Evolutionary conservation across 176 grass and related monocot species (phyloP).

Genomic region (Ananas comosus): DNA sequence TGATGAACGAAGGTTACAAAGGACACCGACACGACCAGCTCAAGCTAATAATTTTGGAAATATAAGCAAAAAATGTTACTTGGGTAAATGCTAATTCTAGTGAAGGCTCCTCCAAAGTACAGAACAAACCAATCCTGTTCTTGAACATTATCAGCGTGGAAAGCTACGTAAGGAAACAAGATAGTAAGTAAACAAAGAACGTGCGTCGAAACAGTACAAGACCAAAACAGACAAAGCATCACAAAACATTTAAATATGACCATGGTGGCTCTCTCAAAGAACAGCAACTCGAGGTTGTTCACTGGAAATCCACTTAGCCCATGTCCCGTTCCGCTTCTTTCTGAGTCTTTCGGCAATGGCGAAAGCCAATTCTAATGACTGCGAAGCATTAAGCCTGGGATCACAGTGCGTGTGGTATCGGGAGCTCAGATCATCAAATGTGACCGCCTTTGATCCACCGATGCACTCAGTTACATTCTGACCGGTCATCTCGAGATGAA

Average conservation of each 20-base stretch:
- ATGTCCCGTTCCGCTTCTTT: background rate
- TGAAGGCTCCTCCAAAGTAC: too few relatives aligned
- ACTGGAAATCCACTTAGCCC: background rate
- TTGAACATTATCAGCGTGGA: too few relatives aligned
- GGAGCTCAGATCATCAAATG: constrained; percentile 1
- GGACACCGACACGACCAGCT: too few relatives aligned
- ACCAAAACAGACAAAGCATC: background rate
- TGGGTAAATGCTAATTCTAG: too few relatives aligned
- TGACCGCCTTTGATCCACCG: constrained; percentile 5
- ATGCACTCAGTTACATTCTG: constrained; percentile 11
- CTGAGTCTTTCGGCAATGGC: constrained; percentile 1
- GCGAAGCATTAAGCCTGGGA: constrained; percentile 11
- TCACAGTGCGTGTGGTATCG: constrained; percentile 8
- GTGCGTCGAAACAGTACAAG: too few relatives aligned
- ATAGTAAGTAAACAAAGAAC: too few relatives aligned
- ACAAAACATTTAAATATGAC: background rate
- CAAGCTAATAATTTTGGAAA: too few relatives aligned
- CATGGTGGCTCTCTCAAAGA: background rate
- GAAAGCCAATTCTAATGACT: constrained; percentile 5
- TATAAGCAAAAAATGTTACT: too few relatives aligned
- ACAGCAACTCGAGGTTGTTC: background rate
- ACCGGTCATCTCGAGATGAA: constrained; percentile 8
- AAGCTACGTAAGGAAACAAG: too few relatives aligned
- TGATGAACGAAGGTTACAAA: too few relatives aligned
- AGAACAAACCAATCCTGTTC: too few relatives aligned